Conservation (phyloP, 2,329 filamentous ascomycete genomes). For the Colletotrichum sublineola region DNA sequence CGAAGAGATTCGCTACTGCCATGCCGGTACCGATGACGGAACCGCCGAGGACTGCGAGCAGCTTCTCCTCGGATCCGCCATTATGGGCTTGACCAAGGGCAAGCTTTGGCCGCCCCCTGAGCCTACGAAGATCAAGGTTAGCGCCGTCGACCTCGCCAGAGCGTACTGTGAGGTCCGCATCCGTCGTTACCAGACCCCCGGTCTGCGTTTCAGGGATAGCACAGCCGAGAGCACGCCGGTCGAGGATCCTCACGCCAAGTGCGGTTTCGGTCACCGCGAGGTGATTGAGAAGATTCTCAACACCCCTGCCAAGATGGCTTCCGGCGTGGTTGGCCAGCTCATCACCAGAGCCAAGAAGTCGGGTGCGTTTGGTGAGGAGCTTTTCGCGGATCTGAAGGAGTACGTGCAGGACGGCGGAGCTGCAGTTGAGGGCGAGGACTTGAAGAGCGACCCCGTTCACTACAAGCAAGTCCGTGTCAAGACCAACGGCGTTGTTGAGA, state of each 20-base stretch:
- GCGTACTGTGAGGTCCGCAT: slow-evolving; percentile 38
- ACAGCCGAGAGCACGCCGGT: slow-evolving; percentile 18
- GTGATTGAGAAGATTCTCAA: slow-evolving; percentile 38
- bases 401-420: slow-evolving; percentile 36
- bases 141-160: slow-evolving; percentile 36
- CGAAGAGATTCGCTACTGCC: slow-evolving; percentile 37
- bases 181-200: slow-evolving; percentile 40
- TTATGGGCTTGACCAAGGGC: slow-evolving; percentile 39
- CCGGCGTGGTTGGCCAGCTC: slow-evolving; percentile 33
- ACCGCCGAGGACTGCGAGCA: slow-evolving; percentile 40
- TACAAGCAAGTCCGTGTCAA: slow-evolving; percentile 36
- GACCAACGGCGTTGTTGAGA: slow-evolving; percentile 15
- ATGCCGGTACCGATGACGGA: slow-evolving; percentile 36
- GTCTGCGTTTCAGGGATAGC: slow-evolving; percentile 37
- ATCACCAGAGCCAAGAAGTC: slow-evolving; percentile 39
- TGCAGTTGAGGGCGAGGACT: slow-evolving; percentile 36
- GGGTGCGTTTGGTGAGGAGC: slow-evolving; percentile 33
- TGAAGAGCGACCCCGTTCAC: slow-evolving; percentile 38
- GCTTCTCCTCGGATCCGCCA: slow-evolving; percentile 39
- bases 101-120: slow-evolving; percentile 35
- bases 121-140: slow-evolving; percentile 37
- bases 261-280: slow-evolving; percentile 39
- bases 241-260: slow-evolving; percentile 36
- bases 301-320: slow-evolving; percentile 35
- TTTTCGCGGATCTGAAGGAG: slow-evolving; percentile 36